A percentile compares a stretch with the other conserved stretches of the same genome.
Evolutionary conservation across 169 alveolate genomes (phyloP).

Genomic region (Condylostoma magnum): DNA sequence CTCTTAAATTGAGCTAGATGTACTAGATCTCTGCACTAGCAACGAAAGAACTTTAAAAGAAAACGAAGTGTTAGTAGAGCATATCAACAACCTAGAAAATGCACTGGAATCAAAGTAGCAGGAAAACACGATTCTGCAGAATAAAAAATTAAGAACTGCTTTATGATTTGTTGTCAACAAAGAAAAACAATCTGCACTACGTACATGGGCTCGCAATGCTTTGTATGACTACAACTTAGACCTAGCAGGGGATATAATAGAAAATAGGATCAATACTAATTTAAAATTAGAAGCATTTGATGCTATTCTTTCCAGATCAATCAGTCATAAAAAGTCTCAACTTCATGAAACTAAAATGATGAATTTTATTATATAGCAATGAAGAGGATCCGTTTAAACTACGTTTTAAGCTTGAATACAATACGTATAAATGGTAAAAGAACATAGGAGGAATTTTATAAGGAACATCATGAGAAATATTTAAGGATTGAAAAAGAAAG

Average conservation of each 20-base stretch:
- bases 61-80: constrained; percentile 18
- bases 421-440: not conserved
- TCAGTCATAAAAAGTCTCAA: not conserved
- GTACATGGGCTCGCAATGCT: constrained; percentile 17
- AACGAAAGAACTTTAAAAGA: not conserved
- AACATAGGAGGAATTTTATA: not conserved
- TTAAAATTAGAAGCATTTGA: not conserved
- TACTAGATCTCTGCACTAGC: not conserved
- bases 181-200: not conserved
- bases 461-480: not conserved
- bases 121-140: not conserved
- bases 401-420: constrained; percentile 17
- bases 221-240: not conserved
- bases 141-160: constrained; percentile 1
- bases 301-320: not conserved
- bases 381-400: not conserved
- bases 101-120: not conserved
- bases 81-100: constrained; percentile 14
- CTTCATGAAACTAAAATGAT: not conserved
- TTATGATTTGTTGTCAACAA: not conserved
- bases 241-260: not conserved
- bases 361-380: not conserved
- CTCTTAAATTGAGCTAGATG: not conserved
- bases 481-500: no score
- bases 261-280: not conserved